Percentiles rank a stretch among this genome's conserved stretches.
Conservation (phyloP, 805 yeast species). For the Metschnikowia bowlesiae region DNA sequence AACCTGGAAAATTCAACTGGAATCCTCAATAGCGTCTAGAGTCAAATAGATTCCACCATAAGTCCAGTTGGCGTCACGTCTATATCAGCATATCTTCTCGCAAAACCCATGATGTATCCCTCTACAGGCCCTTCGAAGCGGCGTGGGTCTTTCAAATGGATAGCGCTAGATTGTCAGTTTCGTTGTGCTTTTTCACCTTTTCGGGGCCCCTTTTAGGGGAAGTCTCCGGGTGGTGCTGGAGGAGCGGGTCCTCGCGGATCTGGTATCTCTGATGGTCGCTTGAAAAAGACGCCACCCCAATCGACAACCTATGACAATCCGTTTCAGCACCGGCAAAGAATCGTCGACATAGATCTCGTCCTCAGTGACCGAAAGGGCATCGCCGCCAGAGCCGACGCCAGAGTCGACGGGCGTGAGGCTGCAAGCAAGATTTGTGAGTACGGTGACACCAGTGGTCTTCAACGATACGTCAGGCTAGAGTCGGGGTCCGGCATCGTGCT, state of each 20-base stretch:
- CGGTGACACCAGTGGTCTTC: constrained; percentile 51
- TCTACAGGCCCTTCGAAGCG: constrained; percentile 33
- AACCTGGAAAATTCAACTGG: constrained; percentile 50
- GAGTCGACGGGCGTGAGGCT: constrained; percentile 37
- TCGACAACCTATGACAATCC: background rate
- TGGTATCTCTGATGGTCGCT: background rate
- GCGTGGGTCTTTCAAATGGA: constrained; percentile 54
- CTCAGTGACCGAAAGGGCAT: constrained; percentile 19
- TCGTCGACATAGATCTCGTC: constrained; percentile 41
- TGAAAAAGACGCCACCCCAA: background rate
- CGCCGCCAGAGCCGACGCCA: constrained; percentile 11
- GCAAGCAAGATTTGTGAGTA: constrained; percentile 53
- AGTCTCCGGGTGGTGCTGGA: constrained; percentile 1
- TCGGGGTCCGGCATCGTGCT: constrained; percentile 58
- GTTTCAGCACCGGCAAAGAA: background rate
- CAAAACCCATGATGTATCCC: constrained; percentile 54
- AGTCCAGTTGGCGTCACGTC: constrained; percentile 55
- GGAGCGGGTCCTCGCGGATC: background rate
- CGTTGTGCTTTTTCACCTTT: constrained; percentile 45
- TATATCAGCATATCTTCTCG: constrained; percentile 56
- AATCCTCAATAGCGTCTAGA: constrained; percentile 51
- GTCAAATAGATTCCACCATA: constrained; percentile 47
- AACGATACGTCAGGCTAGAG: constrained; percentile 57
- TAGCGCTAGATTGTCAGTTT: constrained; percentile 62
- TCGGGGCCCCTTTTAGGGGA: constrained; percentile 6